phyloP scores from a whole-genome alignment of 78 protist species.

The Pigoraptor vietnamica region DNA sequence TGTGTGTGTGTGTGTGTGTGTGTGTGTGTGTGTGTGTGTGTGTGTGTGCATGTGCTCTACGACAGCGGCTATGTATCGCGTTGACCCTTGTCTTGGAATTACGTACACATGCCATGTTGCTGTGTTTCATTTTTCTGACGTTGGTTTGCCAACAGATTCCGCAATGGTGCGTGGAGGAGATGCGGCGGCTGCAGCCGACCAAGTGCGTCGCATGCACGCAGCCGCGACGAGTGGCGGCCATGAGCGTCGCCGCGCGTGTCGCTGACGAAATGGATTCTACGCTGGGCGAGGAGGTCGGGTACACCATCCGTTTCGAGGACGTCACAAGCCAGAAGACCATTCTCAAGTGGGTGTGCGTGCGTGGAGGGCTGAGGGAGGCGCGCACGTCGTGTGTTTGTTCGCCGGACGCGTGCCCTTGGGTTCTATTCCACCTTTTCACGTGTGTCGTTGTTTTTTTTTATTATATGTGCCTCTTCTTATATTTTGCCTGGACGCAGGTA shows the following conservation, averaged over 20 bases:
- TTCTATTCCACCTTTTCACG: too few species aligned
- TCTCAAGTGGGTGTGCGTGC: slow-evolving; percentile 80
- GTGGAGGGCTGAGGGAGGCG: slow-evolving; percentile 98
- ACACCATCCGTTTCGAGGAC: slow-evolving; percentile 98
- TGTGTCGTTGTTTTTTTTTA: neutral
- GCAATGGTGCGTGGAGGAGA: neutral
- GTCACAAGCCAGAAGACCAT: slow-evolving; percentile 67
- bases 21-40: slow-evolving; percentile 9
- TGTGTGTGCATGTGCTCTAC: neutral
- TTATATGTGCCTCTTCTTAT: neutral
- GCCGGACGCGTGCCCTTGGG: too few species aligned
- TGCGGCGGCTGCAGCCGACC: neutral
- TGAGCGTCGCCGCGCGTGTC: slow-evolving; percentile 87
- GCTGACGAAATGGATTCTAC: slow-evolving; percentile 96
- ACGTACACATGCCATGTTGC: neutral
- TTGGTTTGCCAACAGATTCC: neutral
- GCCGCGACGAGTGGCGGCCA: slow-evolving; percentile 98
- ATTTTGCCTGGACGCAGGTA: slow-evolving; percentile 32
- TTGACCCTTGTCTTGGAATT: neutral
- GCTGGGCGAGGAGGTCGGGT: slow-evolving; percentile 93
- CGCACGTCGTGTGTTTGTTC: too few species aligned
- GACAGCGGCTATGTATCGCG: neutral
- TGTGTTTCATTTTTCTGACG: neutral
- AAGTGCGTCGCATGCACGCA: slow-evolving; percentile 17
- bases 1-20: neutral